Conservation (phyloP, 768 basidiomycete genomes). For the Tulasnella calospora region DNA sequence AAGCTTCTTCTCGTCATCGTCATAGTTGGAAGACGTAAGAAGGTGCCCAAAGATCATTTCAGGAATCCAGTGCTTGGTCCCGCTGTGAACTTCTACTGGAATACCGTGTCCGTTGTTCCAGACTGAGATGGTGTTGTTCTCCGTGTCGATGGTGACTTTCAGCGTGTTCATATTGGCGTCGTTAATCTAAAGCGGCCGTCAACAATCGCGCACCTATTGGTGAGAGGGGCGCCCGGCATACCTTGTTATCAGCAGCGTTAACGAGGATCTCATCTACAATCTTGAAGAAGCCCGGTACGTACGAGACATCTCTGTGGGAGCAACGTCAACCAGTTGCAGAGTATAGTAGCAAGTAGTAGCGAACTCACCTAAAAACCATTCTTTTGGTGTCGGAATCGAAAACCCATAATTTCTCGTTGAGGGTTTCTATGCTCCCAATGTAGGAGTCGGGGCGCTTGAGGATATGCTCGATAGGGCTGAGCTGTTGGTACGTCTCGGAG, state of each 20-base stretch:
- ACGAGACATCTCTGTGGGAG: conserved; percentile 48
- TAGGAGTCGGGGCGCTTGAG: conserved; percentile 90
- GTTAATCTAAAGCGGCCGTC: conserved; percentile 62
- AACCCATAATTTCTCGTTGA: conserved; percentile 89
- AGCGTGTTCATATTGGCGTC: conserved; percentile 86
- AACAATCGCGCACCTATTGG: neutral
- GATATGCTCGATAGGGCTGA: conserved; percentile 92
- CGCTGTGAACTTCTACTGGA: conserved; percentile 91
- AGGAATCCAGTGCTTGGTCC: conserved; percentile 91
- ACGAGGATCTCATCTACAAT: conserved; percentile 99
- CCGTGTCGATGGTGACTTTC: conserved; percentile 80
- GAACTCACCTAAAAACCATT: conserved; percentile 73
- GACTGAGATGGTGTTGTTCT: conserved; percentile 81
- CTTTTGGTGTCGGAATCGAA: conserved; percentile 78
- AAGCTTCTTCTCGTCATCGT: conserved; percentile 97
- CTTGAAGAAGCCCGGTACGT: conserved; percentile 98
- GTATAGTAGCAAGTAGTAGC: neutral
- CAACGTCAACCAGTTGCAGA: neutral
- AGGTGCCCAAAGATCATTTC: conserved; percentile 96
- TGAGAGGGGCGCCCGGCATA: conserved; percentile 36
- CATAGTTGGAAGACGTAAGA: conserved; percentile 92
- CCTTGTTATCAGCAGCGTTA: conserved; percentile 99
- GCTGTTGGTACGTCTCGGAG: conserved; percentile 85
- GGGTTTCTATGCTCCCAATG: conserved; percentile 90
- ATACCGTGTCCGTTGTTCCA: conserved; percentile 96